Base-by-base conservation (phyloP, 371 early-diverging fungal genomes). In the Aphelidium insulamus region DNA sequence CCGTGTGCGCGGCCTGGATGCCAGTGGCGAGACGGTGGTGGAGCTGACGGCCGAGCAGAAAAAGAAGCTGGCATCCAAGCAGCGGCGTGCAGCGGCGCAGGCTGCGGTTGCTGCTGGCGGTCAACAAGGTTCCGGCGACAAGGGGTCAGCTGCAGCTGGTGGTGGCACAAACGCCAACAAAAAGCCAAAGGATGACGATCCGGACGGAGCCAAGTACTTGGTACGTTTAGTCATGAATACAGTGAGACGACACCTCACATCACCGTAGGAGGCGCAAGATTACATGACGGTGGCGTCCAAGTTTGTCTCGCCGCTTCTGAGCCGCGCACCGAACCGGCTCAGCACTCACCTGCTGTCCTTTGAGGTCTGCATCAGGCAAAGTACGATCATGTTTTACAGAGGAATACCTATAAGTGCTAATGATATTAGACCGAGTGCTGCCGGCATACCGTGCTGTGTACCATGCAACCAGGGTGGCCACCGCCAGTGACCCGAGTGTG, bases 201-300 rank as follows among this genome's bases (percentile, higher is more conserved):
- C 73, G 4, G 58, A 59, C 10, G 82, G 82, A 23, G 50, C 57
- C 21, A 65, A 57, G 28, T 66, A 69, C 34, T 35, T 71, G 11
- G 51, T 10, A 17, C 7, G 5, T 8, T 7, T 9, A 11, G 36
- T 17, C 15, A 20, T 10, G 5, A 12, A 9, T 15, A 15, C 7
- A 5, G 12, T 26, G 10, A 26, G 7, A 10, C 28, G 12, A 20
- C n/a, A 19, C 8, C 12, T 33, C 15, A 27, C 19, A 21, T n/a
- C 31, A 5, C 4, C 44, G 38, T 45, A 15, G 25, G 19, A 58
- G 43, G 52, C 65, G 11, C 54, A 54, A 17, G 70, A 71, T 44
- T 72, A 73, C 26, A 51, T 85, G 23, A 69, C 56, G 4, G 77
- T 72, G 31, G 78, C 82, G 1, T 61, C 70, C 36, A 64, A 68